These are phyloP conservation scores for Pittosporum tobira DNA, from an alignment of 129 eudicot species.

Conservation along the genomic window DNA sequence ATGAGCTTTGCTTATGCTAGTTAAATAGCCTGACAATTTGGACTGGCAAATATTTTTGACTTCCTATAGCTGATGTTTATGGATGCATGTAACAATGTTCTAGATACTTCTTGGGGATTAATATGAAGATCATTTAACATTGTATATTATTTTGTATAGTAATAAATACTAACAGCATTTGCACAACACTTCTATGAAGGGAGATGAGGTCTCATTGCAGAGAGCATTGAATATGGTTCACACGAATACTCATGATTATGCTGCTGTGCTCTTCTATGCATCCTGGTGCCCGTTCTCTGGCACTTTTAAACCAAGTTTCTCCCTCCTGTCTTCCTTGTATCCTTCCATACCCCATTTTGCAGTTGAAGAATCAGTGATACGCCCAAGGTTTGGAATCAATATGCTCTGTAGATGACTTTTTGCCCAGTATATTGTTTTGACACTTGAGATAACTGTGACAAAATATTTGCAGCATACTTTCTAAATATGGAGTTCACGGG, in stretches of 20 bases:
- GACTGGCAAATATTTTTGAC: too few relatives aligned
- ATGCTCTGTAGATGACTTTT: not conserved
- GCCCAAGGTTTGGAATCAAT: constrained; percentile 59
- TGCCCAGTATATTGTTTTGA: constrained; percentile 2
- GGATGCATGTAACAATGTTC: too few relatives aligned
- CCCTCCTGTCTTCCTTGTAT: constrained; percentile 46
- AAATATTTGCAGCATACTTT: constrained; percentile 54
- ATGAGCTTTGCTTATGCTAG: too few relatives aligned
- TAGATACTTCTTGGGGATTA: too few relatives aligned
- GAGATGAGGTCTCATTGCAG: constrained; percentile 58
- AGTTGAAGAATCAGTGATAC: constrained; percentile 59
- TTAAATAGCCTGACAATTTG: too few relatives aligned
- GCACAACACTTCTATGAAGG: constrained; percentile 36
- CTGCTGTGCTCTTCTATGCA: constrained; percentile 71
- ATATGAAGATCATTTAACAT: too few relatives aligned
- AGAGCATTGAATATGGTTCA: constrained; percentile 54
- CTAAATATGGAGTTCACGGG: constrained; percentile 87
- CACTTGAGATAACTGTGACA: constrained; percentile 1
- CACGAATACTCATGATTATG: constrained; percentile 40
- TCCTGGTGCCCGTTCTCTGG: constrained; percentile 90
- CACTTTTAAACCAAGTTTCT: constrained; percentile 51
- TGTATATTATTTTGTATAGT: not conserved
- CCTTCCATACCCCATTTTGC: constrained; percentile 85
- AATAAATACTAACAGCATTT: constrained; percentile 20
- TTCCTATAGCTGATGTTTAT: too few relatives aligned